Evolutionary conservation across 257 asterid genomes (phyloP), one percentile per base, ranked within the genome.

Genomic region (Vinca minor): DNA sequence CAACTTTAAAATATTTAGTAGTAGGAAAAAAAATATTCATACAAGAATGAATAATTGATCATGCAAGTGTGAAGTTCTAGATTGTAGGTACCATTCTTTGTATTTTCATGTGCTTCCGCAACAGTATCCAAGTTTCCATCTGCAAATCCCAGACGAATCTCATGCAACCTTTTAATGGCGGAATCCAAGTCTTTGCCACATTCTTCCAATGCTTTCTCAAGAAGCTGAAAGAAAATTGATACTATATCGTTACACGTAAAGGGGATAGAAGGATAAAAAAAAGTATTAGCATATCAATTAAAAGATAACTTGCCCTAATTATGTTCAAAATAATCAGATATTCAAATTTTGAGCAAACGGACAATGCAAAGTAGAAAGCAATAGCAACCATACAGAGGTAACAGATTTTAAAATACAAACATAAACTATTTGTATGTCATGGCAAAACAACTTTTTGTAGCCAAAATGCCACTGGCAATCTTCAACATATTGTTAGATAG

Each of bases 171-270:
- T 76, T 73, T 74, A 61, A 72, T 69, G 29, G 96, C 85, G 68
- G 81, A 65, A 60, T 80, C 85, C 73, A 89, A 35, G 70, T 84
- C 84, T 64, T 75, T 48, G 58, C 81, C 79, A 25, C 86, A 81
- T 73, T 84, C 86, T 53, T 74, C 82, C 60, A 85, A 61, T 50
- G 83, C 82, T 72, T 76, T 78, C 81, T 77, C 89, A 59, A 86
- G 84, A 72, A 83, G 57, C 96, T 89, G 82, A 74, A 71, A 66
- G 41, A 41, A 41, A 63, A 67, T 41, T 39, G 42, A 49, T 36
- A 13, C 29, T 28, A 21, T n/a, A 9, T 42, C 18, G 41, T 10
- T 42, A 21, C 34, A 26, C 62, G 23, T 34, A 17, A 31, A 9
- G 8, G 28, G 8, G 28, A 55, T 29, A 5, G 4, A 32, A 28